Base-by-base conservation (phyloP, 1,284 basidiomycete species). In the Mycosarcoma mackinlayi region DNA sequence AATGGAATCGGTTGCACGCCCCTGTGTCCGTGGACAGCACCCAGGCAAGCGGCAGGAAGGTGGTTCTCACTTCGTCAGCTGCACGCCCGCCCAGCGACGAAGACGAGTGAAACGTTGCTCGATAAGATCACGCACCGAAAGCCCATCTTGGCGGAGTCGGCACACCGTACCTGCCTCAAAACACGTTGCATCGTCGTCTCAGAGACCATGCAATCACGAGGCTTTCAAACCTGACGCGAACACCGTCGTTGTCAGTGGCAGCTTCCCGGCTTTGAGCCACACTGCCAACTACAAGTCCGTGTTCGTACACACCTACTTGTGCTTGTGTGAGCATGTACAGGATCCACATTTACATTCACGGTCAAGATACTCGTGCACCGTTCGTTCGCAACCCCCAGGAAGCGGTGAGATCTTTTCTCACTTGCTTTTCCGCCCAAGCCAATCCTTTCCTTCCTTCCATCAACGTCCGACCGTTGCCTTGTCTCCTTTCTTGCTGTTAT, bases 1-100 rank as follows among this genome's bases (percentile, higher is more conserved):
- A 93, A 76, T 95, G 93, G 93, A 85, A 87, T 25, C 47, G 50
- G 7, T 24, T 58, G 11, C 52, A 56, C 46, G n/a, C 49, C 2
- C 21, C 41, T 21, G 48, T 34, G 21, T 45, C 31, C 6, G 34
- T 53, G 5, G 58, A 61, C 25, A 52, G 64, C 33, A 52, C 56
- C 23, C 45, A 51, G 28, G 42, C 49, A 18, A 57, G 57, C 45
- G 33, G 21, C 37, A 60, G 50, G 48, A 11, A 30, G 3, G 23
- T 24, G 0, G 37, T 31, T 10, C 6, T 51, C 5, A 9, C 4
- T 21, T 25, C 51, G 14, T 31, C 49, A 23, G 14, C 42, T 16
- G 24, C 24, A n/a, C 52, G 38, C 10, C 13, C 47, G 6, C 48
- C 48, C 10, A 70, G 67, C 57, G 67, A 70, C 23, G 67, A 70